phyloP scores from a whole-genome alignment of 1,284 basidiomycete genomes.

The Sphagnurus paluster region DNA sequence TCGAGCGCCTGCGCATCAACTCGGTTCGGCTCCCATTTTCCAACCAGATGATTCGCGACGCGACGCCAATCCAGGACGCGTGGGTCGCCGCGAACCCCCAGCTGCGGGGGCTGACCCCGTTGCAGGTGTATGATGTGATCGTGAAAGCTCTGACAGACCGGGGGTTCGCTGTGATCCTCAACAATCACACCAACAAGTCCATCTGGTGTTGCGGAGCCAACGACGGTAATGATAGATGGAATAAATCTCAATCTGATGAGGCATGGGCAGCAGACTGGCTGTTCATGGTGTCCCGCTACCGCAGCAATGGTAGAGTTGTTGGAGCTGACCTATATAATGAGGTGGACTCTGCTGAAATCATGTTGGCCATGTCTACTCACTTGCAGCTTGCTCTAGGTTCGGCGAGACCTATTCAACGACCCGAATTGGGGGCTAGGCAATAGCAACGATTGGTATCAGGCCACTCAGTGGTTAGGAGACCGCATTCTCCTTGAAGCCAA shows the following conservation, averaged over 20 bases:
- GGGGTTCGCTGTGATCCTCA: conserved; percentile 18
- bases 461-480: conserved; percentile 11
- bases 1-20: conserved; percentile 15
- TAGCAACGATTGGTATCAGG: conserved; percentile 13
- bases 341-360: not conserved
- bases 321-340: conserved; percentile 19
- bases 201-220: conserved; percentile 17
- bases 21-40: conserved; percentile 17
- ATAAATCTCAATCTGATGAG: conserved; percentile 17
- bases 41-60: conserved; percentile 20
- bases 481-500: conserved; percentile 16
- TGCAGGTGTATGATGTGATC: conserved; percentile 17
- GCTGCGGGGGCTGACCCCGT: conserved; percentile 12
- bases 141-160: conserved; percentile 14
- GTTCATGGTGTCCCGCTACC: conserved; percentile 16
- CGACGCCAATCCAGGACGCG: conserved; percentile 9
- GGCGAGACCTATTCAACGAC: conserved; percentile 15
- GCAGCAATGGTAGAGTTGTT: conserved; percentile 13
- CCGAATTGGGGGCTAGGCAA: conserved; percentile 14
- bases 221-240: conserved; percentile 19
- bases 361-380: not conserved
- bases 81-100: conserved; percentile 15
- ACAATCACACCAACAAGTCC: conserved; percentile 19
- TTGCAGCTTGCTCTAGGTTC: conserved; percentile 7
- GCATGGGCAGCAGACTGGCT: conserved; percentile 15